Evolutionary conservation across 2,329 filamentous ascomycete species (phyloP), one percentile per base, ranked within the genome.

Genomic region (Colletotrichum sansevieriae): DNA sequence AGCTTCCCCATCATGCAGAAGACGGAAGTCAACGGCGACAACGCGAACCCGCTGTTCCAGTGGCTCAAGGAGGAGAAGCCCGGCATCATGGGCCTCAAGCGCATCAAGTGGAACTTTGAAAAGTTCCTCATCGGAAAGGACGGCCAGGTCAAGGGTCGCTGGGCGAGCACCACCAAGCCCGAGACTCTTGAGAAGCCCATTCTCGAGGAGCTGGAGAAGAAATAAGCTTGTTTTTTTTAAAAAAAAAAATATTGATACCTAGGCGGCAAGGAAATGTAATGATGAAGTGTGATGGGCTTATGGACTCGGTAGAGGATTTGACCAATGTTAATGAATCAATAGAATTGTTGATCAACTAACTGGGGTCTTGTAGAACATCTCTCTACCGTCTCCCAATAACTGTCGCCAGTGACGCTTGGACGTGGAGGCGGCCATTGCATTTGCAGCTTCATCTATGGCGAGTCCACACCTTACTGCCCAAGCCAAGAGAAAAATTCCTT

Each of bases 71-170:
- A 82, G 49, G 83, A 90, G 81, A 91, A 94, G 85, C 88, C 95
- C 1, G 95, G 96, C 22, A 76, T 98, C 64, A 83, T 98, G 83
- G 96, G 96, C 20, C 79, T 98, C 77, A 95, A 97, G 90, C 83
- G 91, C 71, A 86, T 99, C 76, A 98, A 98, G 91, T 99, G 96
- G 96, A 99, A 99, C 84, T 99, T 98, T 84, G 96, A 99, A 82
- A 99, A 99, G 88, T 99, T 98, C 83, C 83, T 99, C 72, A 85
- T 99, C 72, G 92, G 91, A 70, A 88, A 89, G 71, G 94, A 98
- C 80, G 96, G 96, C 29, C 87, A 91, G 82, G 94, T 98, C 74
- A 92, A 92, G 82, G 87, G 87, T 33, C 85, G 96, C 72, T 99
- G 94, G 94, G 92, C 93, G 39, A 95, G 92, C 80, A 92, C 90